Evolutionary conservation across 2,329 filamentous ascomycete species (phyloP), one percentile per base, ranked within the genome.

Genomic region (Diaporthe aspalathi): DNA sequence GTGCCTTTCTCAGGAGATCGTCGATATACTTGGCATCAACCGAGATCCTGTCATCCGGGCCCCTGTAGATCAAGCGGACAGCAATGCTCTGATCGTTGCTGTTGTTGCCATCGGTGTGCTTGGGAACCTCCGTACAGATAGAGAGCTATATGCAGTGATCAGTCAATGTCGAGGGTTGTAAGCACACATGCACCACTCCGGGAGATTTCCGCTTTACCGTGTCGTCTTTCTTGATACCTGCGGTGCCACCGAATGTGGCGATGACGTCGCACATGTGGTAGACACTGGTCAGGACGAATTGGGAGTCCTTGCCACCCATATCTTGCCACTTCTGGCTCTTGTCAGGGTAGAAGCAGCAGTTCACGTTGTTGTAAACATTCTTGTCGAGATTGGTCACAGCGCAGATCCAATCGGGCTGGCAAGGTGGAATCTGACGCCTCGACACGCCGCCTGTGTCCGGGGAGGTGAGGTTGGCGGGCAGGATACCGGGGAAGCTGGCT

Each of bases 71-170:
- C 43, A 63, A 8, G 29, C 3, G 2, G 3, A 63, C 12, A 14
- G 17, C 60, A 11, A 63, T 63, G n/a, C 60, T 63, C 27, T 45
- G 60, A 17, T 60, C 56, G 9, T 60, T 45, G 17, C 27, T 29
- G 17, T 43, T 17, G 16, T 29, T 29, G 16, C 38, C 60, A n/a
- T 63, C 24, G 12, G 43, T 63, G 27, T 49, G 11, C 20, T n/a
- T 17, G n/a, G 27, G 22, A 29, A 63, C 29, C 4, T 14, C 5
- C 12, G 32, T 63, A 29, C 60, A 63, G 14, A 35, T 7, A 12
- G 20, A 2, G 5, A 49, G 32, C 60, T 63, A 35, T 2, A 7
- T 2, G 12, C n/a, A 24, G 43, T 63, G 7, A 12, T 49, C 20
- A 63, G 60, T 45, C 45, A 3, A 35, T n/a, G 11, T 35, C 1